Conservation (phyloP, 1,139 yeast genomes). For the Casaregolazyma lundiana region DNA sequence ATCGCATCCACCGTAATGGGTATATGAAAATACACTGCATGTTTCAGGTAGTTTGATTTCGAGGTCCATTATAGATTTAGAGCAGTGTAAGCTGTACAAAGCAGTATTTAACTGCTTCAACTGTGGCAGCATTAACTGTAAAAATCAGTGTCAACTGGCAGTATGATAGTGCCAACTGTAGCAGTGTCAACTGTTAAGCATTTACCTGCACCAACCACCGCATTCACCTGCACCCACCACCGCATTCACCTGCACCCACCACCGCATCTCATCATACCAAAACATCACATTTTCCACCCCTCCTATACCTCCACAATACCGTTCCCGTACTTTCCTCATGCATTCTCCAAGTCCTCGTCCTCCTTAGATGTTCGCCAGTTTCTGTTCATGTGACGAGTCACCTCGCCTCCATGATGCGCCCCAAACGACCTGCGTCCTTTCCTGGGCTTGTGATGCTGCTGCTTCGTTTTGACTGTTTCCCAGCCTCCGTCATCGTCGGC, state of each 20-base stretch:
- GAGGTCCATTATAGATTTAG: no score
- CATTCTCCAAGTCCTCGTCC: conserved; percentile 1
- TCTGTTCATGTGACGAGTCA: conserved; percentile 3
- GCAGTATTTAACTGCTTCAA: no score
- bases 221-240: conserved; percentile 1
- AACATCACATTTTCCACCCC: no score
- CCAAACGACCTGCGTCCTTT: conserved; percentile 12
- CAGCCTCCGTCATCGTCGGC: conserved; percentile 32
- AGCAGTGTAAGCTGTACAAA: no score
- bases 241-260: neutral
- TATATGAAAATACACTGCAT: no score
- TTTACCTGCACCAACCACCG: neutral
- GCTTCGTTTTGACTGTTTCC: conserved; percentile 30
- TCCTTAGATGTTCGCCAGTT: neutral
- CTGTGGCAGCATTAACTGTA: no score
- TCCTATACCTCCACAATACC: neutral
- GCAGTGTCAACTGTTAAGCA: no score
- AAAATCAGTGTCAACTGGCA: no score
- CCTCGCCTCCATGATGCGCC: conserved; percentile 7
- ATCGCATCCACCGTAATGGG: no score
- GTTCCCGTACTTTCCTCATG: neutral
- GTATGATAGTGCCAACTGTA: no score
- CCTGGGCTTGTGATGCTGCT: conserved; percentile 12
- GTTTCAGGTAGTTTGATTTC: no score
- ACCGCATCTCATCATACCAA: neutral